Conservation (phyloP, 805 yeast genomes). For the Yarrowia sp. region DNA sequence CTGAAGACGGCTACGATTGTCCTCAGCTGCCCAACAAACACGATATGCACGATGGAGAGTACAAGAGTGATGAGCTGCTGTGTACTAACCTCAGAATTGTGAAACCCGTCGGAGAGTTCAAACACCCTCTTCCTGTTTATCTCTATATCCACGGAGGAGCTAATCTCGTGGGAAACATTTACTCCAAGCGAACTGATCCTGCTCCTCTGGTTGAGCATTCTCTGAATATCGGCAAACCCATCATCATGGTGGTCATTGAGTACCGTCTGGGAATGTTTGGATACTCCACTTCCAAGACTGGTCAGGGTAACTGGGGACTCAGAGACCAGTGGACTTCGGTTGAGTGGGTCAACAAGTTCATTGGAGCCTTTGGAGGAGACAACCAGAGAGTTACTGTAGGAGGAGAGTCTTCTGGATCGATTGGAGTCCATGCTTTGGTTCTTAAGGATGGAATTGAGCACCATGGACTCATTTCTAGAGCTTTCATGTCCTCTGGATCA, state of each 20-base stretch:
- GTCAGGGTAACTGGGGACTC: slow-evolving; percentile 42
- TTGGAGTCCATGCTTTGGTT: not conserved
- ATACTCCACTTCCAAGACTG: slow-evolving; percentile 41
- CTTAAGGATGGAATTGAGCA: not conserved
- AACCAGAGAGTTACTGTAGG: slow-evolving; percentile 44
- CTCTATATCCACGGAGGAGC: slow-evolving; percentile 43
- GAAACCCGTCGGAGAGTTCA: slow-evolving; percentile 28
- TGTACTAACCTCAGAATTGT: slow-evolving; percentile 36
- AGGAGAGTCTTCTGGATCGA: slow-evolving; percentile 44
- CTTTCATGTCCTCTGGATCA: slow-evolving; percentile 11
- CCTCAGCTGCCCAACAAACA: slow-evolving; percentile 20
- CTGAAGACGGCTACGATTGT: slow-evolving; percentile 10
- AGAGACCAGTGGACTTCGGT: slow-evolving; percentile 48
- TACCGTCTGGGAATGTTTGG: slow-evolving; percentile 43
- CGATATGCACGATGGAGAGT: slow-evolving; percentile 13
- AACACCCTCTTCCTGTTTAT: slow-evolving; percentile 36
- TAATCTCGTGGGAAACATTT: slow-evolving; percentile 37
- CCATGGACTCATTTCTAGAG: not conserved
- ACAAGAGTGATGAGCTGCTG: slow-evolving; percentile 32
- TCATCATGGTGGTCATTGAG: slow-evolving; percentile 41
- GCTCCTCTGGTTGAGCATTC: slow-evolving; percentile 32
- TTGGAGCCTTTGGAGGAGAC: slow-evolving; percentile 48
- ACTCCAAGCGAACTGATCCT: slow-evolving; percentile 34
- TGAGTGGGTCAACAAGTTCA: slow-evolving; percentile 46
- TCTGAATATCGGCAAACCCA: slow-evolving; percentile 30